Percentiles rank a stretch among this genome's conserved stretches.
Evolutionary conservation across 306 rosid species (phyloP).

Genomic region (Cucumis melo): DNA sequence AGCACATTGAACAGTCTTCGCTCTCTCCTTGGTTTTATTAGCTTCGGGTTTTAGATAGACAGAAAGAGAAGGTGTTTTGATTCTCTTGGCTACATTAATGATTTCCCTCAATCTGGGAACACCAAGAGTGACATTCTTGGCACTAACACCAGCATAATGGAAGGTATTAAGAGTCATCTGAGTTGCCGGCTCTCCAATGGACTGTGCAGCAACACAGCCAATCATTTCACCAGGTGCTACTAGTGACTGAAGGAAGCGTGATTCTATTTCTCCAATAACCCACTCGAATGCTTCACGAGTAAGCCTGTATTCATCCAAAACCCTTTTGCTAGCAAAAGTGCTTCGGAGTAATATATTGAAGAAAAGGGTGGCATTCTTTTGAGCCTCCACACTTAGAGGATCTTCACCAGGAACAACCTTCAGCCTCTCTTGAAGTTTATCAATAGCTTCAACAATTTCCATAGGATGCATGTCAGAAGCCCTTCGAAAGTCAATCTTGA

Average conservation of each 20-base stretch:
- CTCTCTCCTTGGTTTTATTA: constrained; percentile 81
- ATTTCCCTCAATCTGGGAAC: constrained; percentile 98
- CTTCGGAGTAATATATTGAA: constrained; percentile 89
- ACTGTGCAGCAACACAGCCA: constrained; percentile 97
- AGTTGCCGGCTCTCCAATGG: constrained; percentile 97
- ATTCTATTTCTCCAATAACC: constrained; percentile 95
- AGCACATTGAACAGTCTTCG: constrained; percentile 96
- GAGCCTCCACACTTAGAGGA: constrained; percentile 83
- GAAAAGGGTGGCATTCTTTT: constrained; percentile 88
- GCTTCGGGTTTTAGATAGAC: constrained; percentile 79
- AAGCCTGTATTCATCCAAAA: constrained; percentile 88
- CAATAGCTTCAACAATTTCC: constrained; percentile 99
- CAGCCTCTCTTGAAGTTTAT: constrained; percentile 93
- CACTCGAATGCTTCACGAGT: constrained; percentile 98
- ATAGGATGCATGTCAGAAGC: constrained; percentile 98
- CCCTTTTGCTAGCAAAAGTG: constrained; percentile 93
- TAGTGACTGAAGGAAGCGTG: constrained; percentile 89
- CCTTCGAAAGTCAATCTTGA: constrained; percentile 86
- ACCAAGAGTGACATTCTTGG: constrained; percentile 95
- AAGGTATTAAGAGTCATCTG: constrained; percentile 99
- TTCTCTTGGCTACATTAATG: constrained; percentile 91
- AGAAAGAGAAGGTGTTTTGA: constrained; percentile 90
- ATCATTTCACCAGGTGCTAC: constrained; percentile 99
- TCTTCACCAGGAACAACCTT: constrained; percentile 98
- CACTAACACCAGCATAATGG: constrained; percentile 99